These are phyloP conservation scores for Termitomyces sp. DNA, from an alignment of 768 basidiomycete genomes.

Conservation along the genomic window DNA sequence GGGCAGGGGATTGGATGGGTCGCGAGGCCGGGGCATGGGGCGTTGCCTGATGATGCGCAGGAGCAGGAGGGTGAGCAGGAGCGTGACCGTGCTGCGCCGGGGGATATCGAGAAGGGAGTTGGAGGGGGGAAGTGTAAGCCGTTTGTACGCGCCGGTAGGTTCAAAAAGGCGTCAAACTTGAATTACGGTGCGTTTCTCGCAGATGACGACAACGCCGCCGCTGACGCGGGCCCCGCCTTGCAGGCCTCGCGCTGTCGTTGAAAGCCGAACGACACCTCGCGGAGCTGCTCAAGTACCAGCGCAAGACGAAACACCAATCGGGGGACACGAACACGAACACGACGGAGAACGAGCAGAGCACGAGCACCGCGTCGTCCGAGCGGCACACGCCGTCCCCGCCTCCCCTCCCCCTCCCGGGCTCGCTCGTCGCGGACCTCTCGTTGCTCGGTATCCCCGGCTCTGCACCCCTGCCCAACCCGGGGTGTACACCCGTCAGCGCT, in stretches of 20 bases:
- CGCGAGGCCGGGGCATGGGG: constrained; percentile 13
- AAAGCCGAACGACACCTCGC: too few species aligned
- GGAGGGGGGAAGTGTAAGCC: constrained; percentile 19
- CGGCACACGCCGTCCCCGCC: background rate
- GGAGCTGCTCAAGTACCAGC: constrained; percentile 27
- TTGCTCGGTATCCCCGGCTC: constrained; percentile 5
- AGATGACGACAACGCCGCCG: too few species aligned
- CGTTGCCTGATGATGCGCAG: background rate
- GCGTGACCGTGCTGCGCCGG: background rate
- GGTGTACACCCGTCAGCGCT: background rate
- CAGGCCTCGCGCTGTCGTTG: constrained; percentile 40
- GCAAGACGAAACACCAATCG: constrained; percentile 4
- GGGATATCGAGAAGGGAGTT: constrained; percentile 2
- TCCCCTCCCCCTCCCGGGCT: background rate
- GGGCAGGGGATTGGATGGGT: constrained; percentile 14
- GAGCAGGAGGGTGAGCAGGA: too few species aligned
- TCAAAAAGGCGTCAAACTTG: constrained; percentile 95
- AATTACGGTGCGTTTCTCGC: constrained; percentile 52
- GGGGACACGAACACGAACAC: background rate
- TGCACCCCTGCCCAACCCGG: too few species aligned
- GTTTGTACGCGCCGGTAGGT: constrained; percentile 72
- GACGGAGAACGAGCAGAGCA: background rate
- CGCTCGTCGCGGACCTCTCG: constrained; percentile 4
- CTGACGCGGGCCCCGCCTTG: too few species aligned
- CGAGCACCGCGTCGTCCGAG: background rate